phyloP scores from a whole-genome alignment of 1,139 yeast species.

The Saccharomycopsis hybrid region DNA sequence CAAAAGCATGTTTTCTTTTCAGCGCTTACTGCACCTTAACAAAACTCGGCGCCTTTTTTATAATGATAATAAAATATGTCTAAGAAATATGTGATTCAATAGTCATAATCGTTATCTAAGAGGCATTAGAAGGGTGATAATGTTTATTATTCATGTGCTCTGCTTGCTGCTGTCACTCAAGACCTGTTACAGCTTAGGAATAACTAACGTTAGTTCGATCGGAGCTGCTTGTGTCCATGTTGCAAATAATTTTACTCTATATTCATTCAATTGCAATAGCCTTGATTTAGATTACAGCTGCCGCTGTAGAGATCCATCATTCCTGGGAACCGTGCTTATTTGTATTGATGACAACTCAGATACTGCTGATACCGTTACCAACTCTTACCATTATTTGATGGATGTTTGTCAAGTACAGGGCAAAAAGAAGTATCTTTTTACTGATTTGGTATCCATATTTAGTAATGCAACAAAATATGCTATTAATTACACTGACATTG shows the following conservation, averaged over 20 bases:
- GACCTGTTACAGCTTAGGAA: neutral
- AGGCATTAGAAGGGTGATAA: no score
- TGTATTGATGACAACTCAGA: constrained; percentile 29
- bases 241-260: constrained; percentile 28
- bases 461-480: constrained; percentile 26
- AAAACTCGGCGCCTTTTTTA: no score
- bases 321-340: constrained; percentile 30
- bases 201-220: constrained; percentile 5
- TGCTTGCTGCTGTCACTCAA: no score
- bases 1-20: no score
- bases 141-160: no score
- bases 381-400: constrained; percentile 28
- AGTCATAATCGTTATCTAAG: no score
- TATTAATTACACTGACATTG: neutral
- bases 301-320: constrained; percentile 28
- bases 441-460: constrained; percentile 26
- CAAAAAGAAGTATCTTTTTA: constrained; percentile 24
- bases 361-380: constrained; percentile 26
- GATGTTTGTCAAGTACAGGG: constrained; percentile 30
- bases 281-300: constrained; percentile 22
- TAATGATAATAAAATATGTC: no score
- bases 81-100: no score
- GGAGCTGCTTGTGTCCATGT: constrained; percentile 19
- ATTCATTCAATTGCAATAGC: constrained; percentile 29
- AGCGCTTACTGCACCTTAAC: no score